These are phyloP conservation scores for Candida sanyaensis DNA, from an alignment of 1,139 yeast species.

Conservation along the genomic window DNA sequence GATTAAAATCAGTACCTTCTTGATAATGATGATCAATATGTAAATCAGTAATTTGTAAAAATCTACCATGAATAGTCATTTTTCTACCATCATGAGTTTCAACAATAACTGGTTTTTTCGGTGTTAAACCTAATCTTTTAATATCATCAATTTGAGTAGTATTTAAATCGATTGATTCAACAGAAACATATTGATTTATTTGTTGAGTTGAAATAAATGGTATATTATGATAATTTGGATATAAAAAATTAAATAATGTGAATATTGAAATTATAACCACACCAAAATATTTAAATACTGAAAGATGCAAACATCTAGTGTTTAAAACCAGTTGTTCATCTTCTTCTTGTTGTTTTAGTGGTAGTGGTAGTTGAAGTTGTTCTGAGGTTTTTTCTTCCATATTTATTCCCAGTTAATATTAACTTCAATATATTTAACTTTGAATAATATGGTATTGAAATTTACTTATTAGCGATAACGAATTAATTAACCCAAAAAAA, in stretches of 20 bases:
- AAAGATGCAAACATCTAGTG: neutral
- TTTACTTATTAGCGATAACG: too few relatives aligned
- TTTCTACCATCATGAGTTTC: conserved; percentile 25
- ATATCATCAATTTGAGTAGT: conserved; percentile 12
- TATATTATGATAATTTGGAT: neutral
- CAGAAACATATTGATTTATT: conserved; percentile 2
- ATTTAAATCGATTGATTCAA: conserved; percentile 11
- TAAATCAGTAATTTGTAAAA: conserved; percentile 80
- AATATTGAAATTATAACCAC: neutral
- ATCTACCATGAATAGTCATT: conserved; percentile 60
- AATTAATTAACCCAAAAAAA: neutral
- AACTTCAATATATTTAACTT: neutral
- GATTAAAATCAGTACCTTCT: conserved; percentile 50
- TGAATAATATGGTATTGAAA: neutral
- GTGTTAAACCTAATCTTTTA: conserved; percentile 26
- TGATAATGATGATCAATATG: conserved; percentile 80
- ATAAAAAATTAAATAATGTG: neutral
- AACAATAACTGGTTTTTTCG: conserved; percentile 31
- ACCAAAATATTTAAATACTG: neutral
- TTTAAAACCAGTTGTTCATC: too few relatives aligned
- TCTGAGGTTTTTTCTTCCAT: neutral
- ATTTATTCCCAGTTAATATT: neutral
- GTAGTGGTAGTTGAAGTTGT: neutral
- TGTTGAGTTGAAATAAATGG: neutral
- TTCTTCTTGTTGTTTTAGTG: too few relatives aligned